Percentiles rank a stretch among this genome's conserved stretches.
phyloP scores from a whole-genome alignment of 176 grass and related monocot species.

The Pharus latifolius region DNA sequence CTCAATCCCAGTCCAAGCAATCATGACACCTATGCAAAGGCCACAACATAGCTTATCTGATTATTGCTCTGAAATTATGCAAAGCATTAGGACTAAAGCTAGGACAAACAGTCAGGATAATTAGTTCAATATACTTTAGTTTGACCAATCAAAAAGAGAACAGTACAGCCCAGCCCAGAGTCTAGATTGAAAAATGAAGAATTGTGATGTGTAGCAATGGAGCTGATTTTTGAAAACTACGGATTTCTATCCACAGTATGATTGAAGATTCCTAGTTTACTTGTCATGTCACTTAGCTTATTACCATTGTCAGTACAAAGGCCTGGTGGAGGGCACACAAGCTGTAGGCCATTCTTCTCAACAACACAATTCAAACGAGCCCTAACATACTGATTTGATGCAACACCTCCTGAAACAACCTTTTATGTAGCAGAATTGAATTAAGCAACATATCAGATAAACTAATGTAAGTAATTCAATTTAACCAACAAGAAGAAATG shows the following conservation, averaged over 20 bases:
- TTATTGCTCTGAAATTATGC: background rate
- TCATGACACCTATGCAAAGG: conserved; percentile 72
- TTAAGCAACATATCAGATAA: background rate
- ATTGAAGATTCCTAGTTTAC: background rate
- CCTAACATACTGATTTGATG: conserved; percentile 85
- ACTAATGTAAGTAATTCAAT: background rate
- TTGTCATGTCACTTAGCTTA: conserved; percentile 1
- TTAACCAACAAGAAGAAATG: conserved; percentile 23
- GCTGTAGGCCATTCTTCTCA: conserved; percentile 50
- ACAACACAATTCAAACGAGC: conserved; percentile 52
- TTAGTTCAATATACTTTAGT: conserved; percentile 2
- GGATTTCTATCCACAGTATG: background rate
- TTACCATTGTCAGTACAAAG: conserved; percentile 99
- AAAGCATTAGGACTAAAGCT: background rate
- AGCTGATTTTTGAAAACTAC: background rate
- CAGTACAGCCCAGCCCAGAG: background rate
- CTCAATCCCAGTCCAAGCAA: conserved; percentile 98
- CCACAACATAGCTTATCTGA: background rate
- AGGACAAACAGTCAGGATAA: background rate
- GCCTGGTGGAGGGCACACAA: conserved; percentile 72
- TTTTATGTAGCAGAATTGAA: conserved; percentile 24
- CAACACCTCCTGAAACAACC: conserved; percentile 95
- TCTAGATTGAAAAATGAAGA: conserved; percentile 2
- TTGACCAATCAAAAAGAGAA: background rate
- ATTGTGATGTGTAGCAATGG: background rate